A percentile compares a stretch with the other conserved stretches of the same genome.
Conservation (phyloP, 106 monocot species). For the Chionographis japonica region DNA sequence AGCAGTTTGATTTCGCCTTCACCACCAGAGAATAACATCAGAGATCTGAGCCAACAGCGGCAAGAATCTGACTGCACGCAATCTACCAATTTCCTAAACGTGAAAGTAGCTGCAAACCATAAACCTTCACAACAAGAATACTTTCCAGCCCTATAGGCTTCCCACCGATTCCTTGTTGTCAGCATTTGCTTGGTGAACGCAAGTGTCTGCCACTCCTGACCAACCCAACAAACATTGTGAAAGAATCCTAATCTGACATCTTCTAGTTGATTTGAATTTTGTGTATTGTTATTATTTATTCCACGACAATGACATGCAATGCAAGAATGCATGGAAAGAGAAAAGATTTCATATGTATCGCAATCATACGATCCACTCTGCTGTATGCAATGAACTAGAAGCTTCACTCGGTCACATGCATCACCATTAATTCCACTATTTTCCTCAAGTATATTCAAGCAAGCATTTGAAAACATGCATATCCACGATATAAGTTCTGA, state of each 20-base stretch:
- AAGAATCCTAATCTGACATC: not conserved
- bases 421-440: constrained; percentile 19
- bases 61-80: constrained; percentile 30
- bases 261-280: constrained; percentile 11
- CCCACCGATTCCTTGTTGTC: constrained; percentile 52
- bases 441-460: constrained; percentile 42
- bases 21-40: constrained; percentile 62
- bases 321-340: constrained; percentile 24
- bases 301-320: not conserved
- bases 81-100: constrained; percentile 66
- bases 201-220: constrained; percentile 44
- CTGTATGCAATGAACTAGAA: constrained; percentile 29
- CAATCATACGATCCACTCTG: constrained; percentile 16
- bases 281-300: not conserved
- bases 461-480: constrained; percentile 33
- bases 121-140: constrained; percentile 54
- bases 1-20: constrained; percentile 88
- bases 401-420: constrained; percentile 23
- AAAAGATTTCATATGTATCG: constrained; percentile 45
- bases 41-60: constrained; percentile 60
- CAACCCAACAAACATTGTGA: constrained; percentile 21
- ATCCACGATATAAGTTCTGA: constrained; percentile 20
- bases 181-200: constrained; percentile 49
- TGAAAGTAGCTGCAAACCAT: constrained; percentile 78
- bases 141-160: constrained; percentile 62